Evolutionary conservation across 2,329 filamentous ascomycete genomes (phyloP).

Genomic region (Dactylella cylindrospora): DNA sequence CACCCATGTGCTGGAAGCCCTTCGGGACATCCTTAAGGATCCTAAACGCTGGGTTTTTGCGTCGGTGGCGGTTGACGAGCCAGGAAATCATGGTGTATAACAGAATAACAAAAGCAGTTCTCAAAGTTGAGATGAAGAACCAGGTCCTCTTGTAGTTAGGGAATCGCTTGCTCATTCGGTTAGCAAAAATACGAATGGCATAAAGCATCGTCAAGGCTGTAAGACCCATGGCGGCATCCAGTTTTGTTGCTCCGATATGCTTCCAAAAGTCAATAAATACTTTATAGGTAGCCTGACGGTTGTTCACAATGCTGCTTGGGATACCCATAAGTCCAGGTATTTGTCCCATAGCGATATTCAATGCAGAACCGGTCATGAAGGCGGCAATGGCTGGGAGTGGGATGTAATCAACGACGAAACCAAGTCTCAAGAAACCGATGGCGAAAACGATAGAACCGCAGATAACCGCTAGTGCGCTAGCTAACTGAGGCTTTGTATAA

Average conservation of each 20-base stretch:
- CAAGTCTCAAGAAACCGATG: constrained; percentile 75
- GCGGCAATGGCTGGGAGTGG: constrained; percentile 85
- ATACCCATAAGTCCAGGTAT: constrained; percentile 80
- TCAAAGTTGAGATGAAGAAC: constrained; percentile 89
- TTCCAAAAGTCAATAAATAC: constrained; percentile 83
- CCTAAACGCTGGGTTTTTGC: constrained; percentile 66
- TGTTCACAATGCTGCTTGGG: constrained; percentile 63
- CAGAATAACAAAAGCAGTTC: constrained; percentile 87
- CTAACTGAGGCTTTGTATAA: constrained; percentile 66
- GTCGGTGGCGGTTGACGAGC: constrained; percentile 72
- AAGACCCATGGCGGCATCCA: constrained; percentile 89
- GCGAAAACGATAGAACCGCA: constrained; percentile 73
- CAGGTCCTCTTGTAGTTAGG: constrained; percentile 70
- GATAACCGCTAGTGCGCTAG: constrained; percentile 75
- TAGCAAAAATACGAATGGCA: constrained; percentile 68
- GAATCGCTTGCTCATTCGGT: constrained; percentile 64
- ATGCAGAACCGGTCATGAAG: constrained; percentile 94
- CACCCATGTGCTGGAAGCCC: constrained; percentile 77
- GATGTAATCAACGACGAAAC: constrained; percentile 92
- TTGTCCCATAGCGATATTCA: constrained; percentile 85
- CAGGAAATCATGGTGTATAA: constrained; percentile 91
- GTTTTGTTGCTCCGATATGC: constrained; percentile 63
- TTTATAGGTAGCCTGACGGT: constrained; percentile 73
- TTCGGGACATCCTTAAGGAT: constrained; percentile 77
- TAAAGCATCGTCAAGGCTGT: constrained; percentile 78